Conservation (phyloP, 257 asterid species). For the Solanum dulcamara region DNA sequence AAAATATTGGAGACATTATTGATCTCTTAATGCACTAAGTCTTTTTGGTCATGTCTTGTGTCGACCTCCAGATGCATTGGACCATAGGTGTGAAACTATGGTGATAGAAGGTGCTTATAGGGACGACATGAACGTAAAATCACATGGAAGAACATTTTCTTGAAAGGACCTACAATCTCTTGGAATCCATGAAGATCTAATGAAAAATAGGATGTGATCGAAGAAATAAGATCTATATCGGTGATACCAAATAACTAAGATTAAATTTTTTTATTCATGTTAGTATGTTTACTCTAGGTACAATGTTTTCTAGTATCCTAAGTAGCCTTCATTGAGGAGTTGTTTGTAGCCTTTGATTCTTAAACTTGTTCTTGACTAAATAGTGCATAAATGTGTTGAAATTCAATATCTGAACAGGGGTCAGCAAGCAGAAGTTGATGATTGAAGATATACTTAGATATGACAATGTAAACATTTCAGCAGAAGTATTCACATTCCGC, state of each 20-base stretch:
- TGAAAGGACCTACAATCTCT: background rate
- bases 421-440: constrained; percentile 34
- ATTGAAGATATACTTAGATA: constrained; percentile 36
- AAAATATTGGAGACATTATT: background rate
- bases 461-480: constrained; percentile 35
- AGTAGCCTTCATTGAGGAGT: background rate
- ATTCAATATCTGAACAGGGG: constrained; percentile 16
- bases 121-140: background rate
- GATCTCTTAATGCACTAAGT: background rate
- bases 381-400: background rate
- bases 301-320: background rate
- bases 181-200: background rate
- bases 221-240: background rate
- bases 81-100: background rate
- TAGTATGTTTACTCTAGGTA: background rate
- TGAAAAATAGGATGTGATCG: background rate
- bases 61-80: background rate
- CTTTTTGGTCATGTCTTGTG: background rate
- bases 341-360: background rate
- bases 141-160: background rate
- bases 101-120: background rate
- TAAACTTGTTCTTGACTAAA: background rate
- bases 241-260: background rate
- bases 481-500: constrained; percentile 69
- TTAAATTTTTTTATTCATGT: background rate